phyloP scores from a whole-genome alignment of 495 filamentous ascomycete genomes.

The Evansstolkia leycettana region DNA sequence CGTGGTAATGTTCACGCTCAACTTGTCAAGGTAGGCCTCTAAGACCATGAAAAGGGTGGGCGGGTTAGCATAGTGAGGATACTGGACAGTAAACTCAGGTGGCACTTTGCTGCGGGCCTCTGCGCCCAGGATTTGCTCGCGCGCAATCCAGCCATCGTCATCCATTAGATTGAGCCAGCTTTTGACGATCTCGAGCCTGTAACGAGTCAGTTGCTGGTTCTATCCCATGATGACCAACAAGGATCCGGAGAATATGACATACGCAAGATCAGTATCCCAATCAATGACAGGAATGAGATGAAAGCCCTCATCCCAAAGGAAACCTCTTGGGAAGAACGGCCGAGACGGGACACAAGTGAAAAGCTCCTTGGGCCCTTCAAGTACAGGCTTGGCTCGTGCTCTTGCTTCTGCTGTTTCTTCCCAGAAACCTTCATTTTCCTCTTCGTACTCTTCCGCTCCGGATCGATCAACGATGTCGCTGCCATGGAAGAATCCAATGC shows the following conservation, averaged over 20 bases:
- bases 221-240: constrained; percentile 4
- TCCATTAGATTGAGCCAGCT: constrained; percentile 96
- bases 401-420: constrained; percentile 75
- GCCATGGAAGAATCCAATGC: constrained; percentile 92
- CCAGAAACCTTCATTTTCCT: constrained; percentile 97
- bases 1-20: constrained; percentile 31
- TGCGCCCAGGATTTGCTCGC: constrained; percentile 89
- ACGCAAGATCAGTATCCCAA: constrained; percentile 84
- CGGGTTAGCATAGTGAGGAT: constrained; percentile 96
- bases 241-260: constrained; percentile 11
- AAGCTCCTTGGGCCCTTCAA: constrained; percentile 79
- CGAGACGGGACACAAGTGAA: constrained; percentile 89
- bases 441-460: constrained; percentile 80
- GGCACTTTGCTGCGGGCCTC: constrained; percentile 96
- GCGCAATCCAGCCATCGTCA: constrained; percentile 93
- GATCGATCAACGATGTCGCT: constrained; percentile 80
- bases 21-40: constrained; percentile 67
- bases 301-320: constrained; percentile 97
- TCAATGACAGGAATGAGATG: constrained; percentile 86
- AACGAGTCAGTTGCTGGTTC: neutral
- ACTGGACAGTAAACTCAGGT: constrained; percentile 87
- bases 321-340: constrained; percentile 92
- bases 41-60: constrained; percentile 91
- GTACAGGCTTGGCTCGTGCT: constrained; percentile 42
- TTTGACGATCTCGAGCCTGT: constrained; percentile 72